Conservation (phyloP, 2,329 filamentous ascomycete genomes). For the Fusarium lateritium region DNA sequence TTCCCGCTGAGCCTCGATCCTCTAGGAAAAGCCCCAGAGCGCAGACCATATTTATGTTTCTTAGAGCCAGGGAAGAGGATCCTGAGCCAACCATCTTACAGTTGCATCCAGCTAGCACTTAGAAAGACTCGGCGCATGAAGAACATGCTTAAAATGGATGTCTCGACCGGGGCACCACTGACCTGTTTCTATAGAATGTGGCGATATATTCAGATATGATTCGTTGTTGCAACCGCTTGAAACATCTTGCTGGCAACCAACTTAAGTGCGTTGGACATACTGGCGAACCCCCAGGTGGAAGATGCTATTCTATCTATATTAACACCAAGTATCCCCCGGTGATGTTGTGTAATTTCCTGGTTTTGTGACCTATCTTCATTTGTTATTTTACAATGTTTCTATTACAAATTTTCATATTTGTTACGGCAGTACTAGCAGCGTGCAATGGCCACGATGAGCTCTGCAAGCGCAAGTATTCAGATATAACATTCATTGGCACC, state of each 20-base stretch:
- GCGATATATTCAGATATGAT: conserved; percentile 15
- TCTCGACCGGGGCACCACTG: not conserved
- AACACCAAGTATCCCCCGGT: not conserved
- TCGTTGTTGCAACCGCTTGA: conserved; percentile 18
- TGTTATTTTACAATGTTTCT: conserved; percentile 28
- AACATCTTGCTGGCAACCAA: conserved; percentile 9
- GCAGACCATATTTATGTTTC: not conserved
- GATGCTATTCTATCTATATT: conserved; percentile 12
- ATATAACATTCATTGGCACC: conserved; percentile 73
- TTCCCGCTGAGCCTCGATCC: not conserved
- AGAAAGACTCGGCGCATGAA: conserved; percentile 8
- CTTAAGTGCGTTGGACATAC: conserved; percentile 3
- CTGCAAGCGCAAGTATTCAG: conserved; percentile 70
- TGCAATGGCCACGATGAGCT: conserved; percentile 73
- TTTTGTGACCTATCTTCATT: not conserved
- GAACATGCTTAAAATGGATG: conserved; percentile 11
- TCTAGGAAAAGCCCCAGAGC: not conserved
- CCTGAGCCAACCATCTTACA: conserved; percentile 16
- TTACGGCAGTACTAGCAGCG: conserved; percentile 41
- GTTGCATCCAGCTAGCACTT: conserved; percentile 10
- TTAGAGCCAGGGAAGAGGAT: conserved; percentile 13
- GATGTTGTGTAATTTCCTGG: not conserved
- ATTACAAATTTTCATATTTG: conserved; percentile 36
- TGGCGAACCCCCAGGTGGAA: not conserved
- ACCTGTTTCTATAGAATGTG: conserved; percentile 10